Evolutionary conservation across 1,139 yeast genomes (phyloP), one percentile per base, ranked within the genome.

Genomic region (Nakaseomyces uthaithaninus): DNA sequence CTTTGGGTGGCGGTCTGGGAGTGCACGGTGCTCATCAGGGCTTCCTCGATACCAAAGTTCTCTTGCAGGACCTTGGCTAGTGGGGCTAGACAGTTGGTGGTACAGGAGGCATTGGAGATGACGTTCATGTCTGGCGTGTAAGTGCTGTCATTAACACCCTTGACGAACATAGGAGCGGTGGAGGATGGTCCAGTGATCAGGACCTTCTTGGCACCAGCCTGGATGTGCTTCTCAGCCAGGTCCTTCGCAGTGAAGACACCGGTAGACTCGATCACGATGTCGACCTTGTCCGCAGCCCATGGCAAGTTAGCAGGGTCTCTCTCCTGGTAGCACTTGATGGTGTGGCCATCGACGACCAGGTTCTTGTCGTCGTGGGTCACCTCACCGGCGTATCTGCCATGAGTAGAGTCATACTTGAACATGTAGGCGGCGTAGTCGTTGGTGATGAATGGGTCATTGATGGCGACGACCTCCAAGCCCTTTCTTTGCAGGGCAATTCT

Each of bases 51-150:
- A 60, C 89, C 87, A 65, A 79, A 82, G 54, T 65, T 69, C 64
- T 82, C 91, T 72, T 82, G 74, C 61, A 82, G 68, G 55, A 80
- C 81, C 74, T 82, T 82, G 62, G 89, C 89, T 67, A 82, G 75
- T 67, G 93, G 93, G 56, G 91, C 93, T 66, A 82, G 75, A 77
- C 91, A 80, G 75, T 82, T 82, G 56, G 93, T 82, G 68, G 93
- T 82, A 74, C 93, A 82, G 43, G 91, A 82, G 58, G 93, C 93
- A 67, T 82, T 82, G 57, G 93, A 82, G 47, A 82, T 75, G 57
- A 82, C 80, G 62, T 71, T 71, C 62, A 78, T 67, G 69, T 81
- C 85, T 47, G 76, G 62, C 48, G 80, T 77, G 72, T 81, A 81
- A 62, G 76, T 71, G 54, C 77, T 75, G 56, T 74, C 80, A 71